Evolutionary conservation across 1,284 basidiomycete species (phyloP).

Genomic region (Tilletia indica): DNA sequence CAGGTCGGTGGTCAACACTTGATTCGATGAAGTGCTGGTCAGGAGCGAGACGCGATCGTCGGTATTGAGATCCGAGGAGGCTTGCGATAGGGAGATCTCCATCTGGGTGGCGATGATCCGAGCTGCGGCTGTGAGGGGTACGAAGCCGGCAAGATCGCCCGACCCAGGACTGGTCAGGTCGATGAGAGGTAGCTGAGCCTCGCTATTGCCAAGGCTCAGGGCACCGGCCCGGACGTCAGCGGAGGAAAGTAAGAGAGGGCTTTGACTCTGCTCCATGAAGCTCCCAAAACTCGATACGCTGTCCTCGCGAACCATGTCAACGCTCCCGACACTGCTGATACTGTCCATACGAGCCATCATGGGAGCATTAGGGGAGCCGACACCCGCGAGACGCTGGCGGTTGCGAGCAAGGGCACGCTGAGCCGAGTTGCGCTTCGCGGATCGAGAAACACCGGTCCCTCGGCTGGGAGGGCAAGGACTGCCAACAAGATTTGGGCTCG

Average conservation of each 20-base stretch:
- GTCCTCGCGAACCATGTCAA: not conserved
- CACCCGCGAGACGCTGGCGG: not conserved
- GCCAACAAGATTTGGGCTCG: not conserved
- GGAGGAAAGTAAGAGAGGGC: not conserved
- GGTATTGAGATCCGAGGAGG: not conserved
- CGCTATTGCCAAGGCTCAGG: not conserved
- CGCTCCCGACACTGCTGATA: not conserved
- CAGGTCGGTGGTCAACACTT: not conserved
- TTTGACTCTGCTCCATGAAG: not conserved
- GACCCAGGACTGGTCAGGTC: slow-evolving; percentile 1
- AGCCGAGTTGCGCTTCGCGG: slow-evolving; percentile 4
- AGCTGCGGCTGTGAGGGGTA: not conserved
- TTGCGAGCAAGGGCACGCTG: slow-evolving; percentile 11
- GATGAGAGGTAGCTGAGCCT: not conserved
- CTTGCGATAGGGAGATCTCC: not conserved
- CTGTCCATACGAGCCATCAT: slow-evolving; percentile 12
- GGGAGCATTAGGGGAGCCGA: not conserved
- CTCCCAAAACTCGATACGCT: not conserved
- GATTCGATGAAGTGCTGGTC: slow-evolving; percentile 3
- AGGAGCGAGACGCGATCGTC: not conserved
- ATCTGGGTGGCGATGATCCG: not conserved
- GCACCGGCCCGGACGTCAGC: not conserved
- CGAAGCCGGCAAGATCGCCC: not conserved
- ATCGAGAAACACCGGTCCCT: not conserved
- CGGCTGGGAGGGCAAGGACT: not conserved